Evolutionary conservation across 176 grass and related monocot species (phyloP), one percentile per base, ranked within the genome.

Genomic region (Ampelocalamus luodianensis): DNA sequence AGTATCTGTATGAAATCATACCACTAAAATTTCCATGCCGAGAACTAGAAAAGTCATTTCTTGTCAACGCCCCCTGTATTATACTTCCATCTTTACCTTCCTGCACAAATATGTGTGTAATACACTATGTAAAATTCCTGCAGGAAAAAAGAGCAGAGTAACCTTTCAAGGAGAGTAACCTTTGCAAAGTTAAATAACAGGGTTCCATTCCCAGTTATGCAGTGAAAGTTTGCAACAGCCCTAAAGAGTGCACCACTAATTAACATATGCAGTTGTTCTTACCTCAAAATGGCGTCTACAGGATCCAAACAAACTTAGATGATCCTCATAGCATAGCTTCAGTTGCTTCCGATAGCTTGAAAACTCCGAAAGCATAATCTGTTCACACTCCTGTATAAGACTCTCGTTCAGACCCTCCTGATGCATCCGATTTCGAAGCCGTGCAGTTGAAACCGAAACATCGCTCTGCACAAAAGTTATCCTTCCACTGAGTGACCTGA

Each of bases 71-170:
- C 63, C 74, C 87, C 54, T 86, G 84, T 87, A 80, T 72, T 87
- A 92, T 83, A 56, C 68, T 87, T 89, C 74, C 91, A 85, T 93
- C 86, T 89, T 83, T 93, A 71, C 85, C 79, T 89, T 96, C 94
- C 94, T 96, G 94, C 91, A 91, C 71, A 91, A 83, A 87, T 87
- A 87, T 63, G 88, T 75, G 92, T 85, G 75, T 91, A 89, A 85
- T 87, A 76, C 29, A 88, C 71, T 73, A 90, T 84, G 84, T 82
- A 82, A 87, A 91, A 89, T 89, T 89, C 85, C 87, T 87, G 87
- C 83, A 93, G 69, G 75, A 55, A 81, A 83, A 88, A 85, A 77
- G 65, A 93, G 66, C 50, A 85, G 72, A 90, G 83, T 89, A 83
- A 89, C 86, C 82, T 79, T 77, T 91, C 79, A 92, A 87, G 60